Base-by-base conservation (phyloP, 306 rosid species). In the Corylus heterophylla region DNA sequence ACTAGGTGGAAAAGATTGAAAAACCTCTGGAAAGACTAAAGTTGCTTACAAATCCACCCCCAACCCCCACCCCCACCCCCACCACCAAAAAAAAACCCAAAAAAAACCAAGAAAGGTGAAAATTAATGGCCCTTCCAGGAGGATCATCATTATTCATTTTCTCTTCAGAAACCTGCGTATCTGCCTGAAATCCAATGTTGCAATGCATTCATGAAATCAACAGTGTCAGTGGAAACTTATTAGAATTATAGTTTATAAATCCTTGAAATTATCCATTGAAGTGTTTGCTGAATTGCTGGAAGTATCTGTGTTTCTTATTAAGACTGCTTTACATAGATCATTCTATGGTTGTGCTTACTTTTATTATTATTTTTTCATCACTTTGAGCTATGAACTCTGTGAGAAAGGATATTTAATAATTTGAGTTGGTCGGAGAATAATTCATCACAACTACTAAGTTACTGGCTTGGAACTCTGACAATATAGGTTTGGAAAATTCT, bases 401-500 rank as follows among this genome's bases (percentile, higher is more conserved):
- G 49, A 52, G 49, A 8, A 3, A 0, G 2, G 39, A 61, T 27
- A 17, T 27, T 61, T 61, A 10, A 61, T 61, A 25, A 25, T 61
- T 25, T 22, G 67, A 61, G 12, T 61, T 42, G 8, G 7, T 5
- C 17, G 16, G 67, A 39, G 39, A 25, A 61, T 84, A 52, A 50
- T 80, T 20, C 54, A 29, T 61, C 67, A 74, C 68, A 73, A 74
- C 51, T 76, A 63, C 17, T 9, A 18, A 68, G 17, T 76, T 52
- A 58, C 80, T 85, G 73, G 74, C 83, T 74, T 59, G 10, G 68
- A 49, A 73, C 25, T 83, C 71, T 83, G 81, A 54, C 75, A 69
- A 81, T 83, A 20, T 76, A 95, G 98, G 74, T 95, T 95, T 79
- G 95, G 92, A 76, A 92, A 84, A 84, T 95, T 95, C 83, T 95